Base-by-base conservation (phyloP, 2,329 filamentous ascomycete species). In the Cladosporium sp. region DNA sequence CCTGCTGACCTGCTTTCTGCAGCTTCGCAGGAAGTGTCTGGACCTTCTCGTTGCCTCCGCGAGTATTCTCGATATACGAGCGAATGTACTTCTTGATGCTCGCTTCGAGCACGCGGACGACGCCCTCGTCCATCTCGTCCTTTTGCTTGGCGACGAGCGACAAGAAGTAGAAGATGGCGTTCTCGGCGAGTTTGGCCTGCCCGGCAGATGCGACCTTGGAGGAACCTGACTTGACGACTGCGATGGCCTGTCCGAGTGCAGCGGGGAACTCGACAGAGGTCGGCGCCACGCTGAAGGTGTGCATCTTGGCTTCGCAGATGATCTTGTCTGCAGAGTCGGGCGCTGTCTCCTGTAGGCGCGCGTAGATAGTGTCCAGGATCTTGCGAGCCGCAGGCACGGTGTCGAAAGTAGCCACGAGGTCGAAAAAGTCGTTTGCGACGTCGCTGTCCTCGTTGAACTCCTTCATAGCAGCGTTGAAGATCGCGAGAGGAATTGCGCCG, bases 401-500 rank as follows among this genome's bases (percentile, higher is more conserved):
- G 24, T 84, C 81, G 77, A 96, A 97, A 6, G 84, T 81, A 2
- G 87, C 83, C 70, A 96, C 90, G 80, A 96, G 86, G 73, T 90
- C 82, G 78, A 95, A 98, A 79, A 97, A 97, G 26, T 85, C 81
- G 73, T 90, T 88, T 3, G 88, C 92, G 7, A 92, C 84, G 0
- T 82, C 80, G 1, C 88, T 79, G 47, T 71, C 72, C 76, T 89
- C 88, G 70, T 91, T 88, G 62, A 90, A 86, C 73, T 97, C 89
- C 77, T 90, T 92, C 80, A 88, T 88, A 6, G 93, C 90, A 26
- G 92, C 88, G 74, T 97, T 92, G 74, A 97, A 97, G 58, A 99
- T 92, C 47, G 94, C 93, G 65, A 93, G 86, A 1, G 95, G 93
- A 71, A 99, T 97, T 18, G 92, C 95, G n/a, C 95, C 95, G 67